Conservation (phyloP, 345 rosid genomes). For the Citrus cavaleriei region DNA sequence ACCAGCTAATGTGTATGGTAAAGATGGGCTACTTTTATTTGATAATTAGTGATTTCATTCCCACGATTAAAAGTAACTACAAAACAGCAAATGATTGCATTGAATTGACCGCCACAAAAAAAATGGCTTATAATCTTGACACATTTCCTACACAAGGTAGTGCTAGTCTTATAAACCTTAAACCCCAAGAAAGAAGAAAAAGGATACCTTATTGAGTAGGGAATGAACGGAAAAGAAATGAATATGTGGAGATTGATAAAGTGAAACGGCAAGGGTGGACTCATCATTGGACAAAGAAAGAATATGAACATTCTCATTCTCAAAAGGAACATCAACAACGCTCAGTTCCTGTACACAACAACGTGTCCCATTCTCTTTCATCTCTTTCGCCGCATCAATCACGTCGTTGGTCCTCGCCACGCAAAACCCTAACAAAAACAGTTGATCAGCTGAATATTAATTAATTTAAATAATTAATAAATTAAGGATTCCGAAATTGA, state of each 20-base stretch:
- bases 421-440: slow-evolving; percentile 55
- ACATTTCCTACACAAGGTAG: background rate
- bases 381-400: slow-evolving; percentile 55
- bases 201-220: slow-evolving; percentile 50
- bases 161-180: background rate
- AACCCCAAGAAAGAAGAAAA: background rate
- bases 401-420: slow-evolving; percentile 74
- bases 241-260: slow-evolving; percentile 39
- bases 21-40: no score
- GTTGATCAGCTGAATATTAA: no score
- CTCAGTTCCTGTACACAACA: slow-evolving; percentile 53
- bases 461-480: no score
- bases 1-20: no score
- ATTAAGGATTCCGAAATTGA: background rate
- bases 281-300: slow-evolving; percentile 63
- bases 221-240: slow-evolving; percentile 57
- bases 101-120: background rate
- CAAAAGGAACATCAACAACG: slow-evolving; percentile 58
- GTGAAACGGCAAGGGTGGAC: slow-evolving; percentile 61
- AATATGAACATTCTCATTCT: slow-evolving; percentile 42
- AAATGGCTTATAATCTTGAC: background rate
- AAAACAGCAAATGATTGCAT: background rate
- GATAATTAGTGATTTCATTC: background rate
- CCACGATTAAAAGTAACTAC: background rate
- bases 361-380: slow-evolving; percentile 30